Percentiles rank a stretch among this genome's conserved stretches.
These are phyloP conservation scores for Carex cristatella DNA, from an alignment of 176 grass and related monocot genomes.

Conservation along the genomic window DNA sequence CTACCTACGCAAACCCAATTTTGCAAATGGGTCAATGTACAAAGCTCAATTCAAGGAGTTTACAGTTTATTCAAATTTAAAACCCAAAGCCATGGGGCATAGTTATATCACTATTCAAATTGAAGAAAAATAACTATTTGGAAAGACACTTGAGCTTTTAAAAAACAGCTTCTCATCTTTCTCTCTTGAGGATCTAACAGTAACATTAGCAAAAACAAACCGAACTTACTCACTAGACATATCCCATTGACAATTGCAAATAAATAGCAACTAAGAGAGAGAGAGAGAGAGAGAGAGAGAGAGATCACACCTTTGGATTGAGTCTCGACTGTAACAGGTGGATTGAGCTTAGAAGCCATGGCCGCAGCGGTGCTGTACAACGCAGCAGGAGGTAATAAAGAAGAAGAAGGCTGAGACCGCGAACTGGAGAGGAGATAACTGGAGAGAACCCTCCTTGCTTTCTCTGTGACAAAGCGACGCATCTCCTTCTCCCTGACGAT, in stretches of 20 bases:
- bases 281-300: no score
- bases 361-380: conserved; percentile 26
- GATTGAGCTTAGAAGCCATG: conserved; percentile 26
- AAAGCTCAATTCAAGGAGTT: not conserved
- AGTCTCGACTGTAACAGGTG: conserved; percentile 42
- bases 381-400: not conserved
- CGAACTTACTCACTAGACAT: not conserved
- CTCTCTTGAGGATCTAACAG: not conserved
- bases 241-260: not conserved
- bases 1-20: not conserved
- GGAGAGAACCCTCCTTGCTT: conserved; percentile 37
- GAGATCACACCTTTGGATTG: conserved; percentile 53
- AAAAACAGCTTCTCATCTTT: not conserved
- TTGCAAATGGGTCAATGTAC: not conserved
- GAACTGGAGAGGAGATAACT: conserved; percentile 28
- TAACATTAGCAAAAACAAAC: not conserved
- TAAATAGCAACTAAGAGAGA: not conserved
- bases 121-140: not conserved
- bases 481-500: conserved; percentile 22
- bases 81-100: not conserved
- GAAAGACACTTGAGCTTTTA: not conserved
- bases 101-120: not conserved
- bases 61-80: not conserved
- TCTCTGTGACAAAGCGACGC: conserved; percentile 56
- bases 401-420: conserved; percentile 29